Evolutionary conservation across 208 protist species (phyloP).

Genomic region (Trypanosoma lewisi): DNA sequence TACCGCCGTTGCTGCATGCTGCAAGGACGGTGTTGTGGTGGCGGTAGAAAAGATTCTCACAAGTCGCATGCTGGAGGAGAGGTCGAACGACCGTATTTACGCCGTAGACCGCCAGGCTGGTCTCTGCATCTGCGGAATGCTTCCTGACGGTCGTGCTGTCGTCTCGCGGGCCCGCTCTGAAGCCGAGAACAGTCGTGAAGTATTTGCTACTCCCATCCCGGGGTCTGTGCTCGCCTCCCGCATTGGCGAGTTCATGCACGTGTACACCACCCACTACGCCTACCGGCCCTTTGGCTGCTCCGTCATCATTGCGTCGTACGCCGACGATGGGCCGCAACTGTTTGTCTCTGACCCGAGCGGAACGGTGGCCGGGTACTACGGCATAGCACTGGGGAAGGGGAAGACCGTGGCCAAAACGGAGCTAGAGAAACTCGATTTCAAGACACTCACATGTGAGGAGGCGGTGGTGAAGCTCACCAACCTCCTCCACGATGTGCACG

Average conservation of each 20-base stretch:
- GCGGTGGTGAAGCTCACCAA: conserved; percentile 94
- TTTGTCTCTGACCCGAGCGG: conserved; percentile 97
- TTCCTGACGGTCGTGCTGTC: conserved; percentile 95
- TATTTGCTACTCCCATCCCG: conserved; percentile 93
- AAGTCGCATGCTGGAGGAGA: conserved; percentile 95
- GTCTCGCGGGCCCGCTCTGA: conserved; percentile 92
- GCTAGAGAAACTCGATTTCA: conserved; percentile 97
- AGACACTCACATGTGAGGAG: conserved; percentile 91
- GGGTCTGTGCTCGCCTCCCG: conserved; percentile 89
- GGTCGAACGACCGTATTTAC: conserved; percentile 95
- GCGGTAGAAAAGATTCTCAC: conserved; percentile 98
- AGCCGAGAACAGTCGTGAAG: conserved; percentile 90
- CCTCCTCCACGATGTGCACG: conserved; percentile 89
- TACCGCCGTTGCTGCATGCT: conserved; percentile 96
- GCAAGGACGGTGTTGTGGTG: conserved; percentile 98
- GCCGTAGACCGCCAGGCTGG: conserved; percentile 94
- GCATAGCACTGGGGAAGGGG: conserved; percentile 96
- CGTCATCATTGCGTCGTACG: conserved; percentile 93
- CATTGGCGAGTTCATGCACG: conserved; percentile 93
- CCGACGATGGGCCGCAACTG: conserved; percentile 94
- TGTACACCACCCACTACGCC: conserved; percentile 93
- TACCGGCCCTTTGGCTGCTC: conserved; percentile 97
- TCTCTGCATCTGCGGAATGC: conserved; percentile 93
- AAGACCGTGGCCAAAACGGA: conserved; percentile 98
- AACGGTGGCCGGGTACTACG: conserved; percentile 94